Evolutionary conservation across 352 stramenopile genomes (phyloP), one percentile per base, ranked within the genome.

Genomic region (Phytophthora sansomeana): DNA sequence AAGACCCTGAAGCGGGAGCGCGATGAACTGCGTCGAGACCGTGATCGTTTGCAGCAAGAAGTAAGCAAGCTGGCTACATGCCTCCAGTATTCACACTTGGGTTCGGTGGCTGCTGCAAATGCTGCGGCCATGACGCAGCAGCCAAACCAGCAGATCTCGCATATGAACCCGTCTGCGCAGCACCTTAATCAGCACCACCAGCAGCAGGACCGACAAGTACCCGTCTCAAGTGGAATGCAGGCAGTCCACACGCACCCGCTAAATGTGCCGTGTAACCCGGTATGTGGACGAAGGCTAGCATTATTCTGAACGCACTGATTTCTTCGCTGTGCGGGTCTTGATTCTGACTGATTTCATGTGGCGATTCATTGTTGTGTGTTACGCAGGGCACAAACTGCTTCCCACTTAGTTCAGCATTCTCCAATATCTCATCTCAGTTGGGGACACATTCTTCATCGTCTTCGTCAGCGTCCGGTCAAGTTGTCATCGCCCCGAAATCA

Each of bases 1-100:
- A 93, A 89, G 38, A 71, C 48, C 11, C 47, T 93, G 16, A 82
- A 81, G 39, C 70, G 82, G 10, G 84, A 93, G 53, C 75, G 82
- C 9, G 79, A 91, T 50, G 84, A 92, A 9, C 50, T 90, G 43
- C 75, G 75, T 26, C 69, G 78, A 8, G 81, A 92, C 7, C 78
- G 81, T 26, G 78, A 92, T 21, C 76, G 80, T 6, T 62, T 90
- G 30, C 81, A 87, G 48, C 81, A 89, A 61, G 78, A 91, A 79
- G 73, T 88, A 11, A 87, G 75, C 66, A 91, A 89, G 43, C 52
- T 91, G 16, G 77, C 80, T 14, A 87, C 80, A 17, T 90, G 75
- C 49, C 64, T 91, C 5, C 84, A 92, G 62, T 90, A 87, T 47
- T 80, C 79, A 19, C 79, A 92, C 26, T 50, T 90, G 21, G 77